A percentile compares a stretch with the other conserved stretches of the same genome.
Conservation (phyloP, 352 stramenopile species). For the Pythium apleroticum region DNA sequence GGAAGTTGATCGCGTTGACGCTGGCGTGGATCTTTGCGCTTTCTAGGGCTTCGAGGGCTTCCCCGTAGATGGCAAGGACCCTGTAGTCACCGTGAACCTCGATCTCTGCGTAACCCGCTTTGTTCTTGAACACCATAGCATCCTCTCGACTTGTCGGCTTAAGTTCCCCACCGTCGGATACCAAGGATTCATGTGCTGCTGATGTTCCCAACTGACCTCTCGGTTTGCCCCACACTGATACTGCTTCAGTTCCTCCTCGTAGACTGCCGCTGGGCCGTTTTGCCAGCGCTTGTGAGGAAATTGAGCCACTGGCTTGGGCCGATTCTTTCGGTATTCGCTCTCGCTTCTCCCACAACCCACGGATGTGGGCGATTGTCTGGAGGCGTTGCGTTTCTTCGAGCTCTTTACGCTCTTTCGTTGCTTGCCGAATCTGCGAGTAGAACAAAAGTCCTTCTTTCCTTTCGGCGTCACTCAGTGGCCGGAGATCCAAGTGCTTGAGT, state of each 20-base stretch:
- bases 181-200: neutral
- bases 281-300: neutral
- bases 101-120: constrained; percentile 65
- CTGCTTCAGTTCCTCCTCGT: neutral
- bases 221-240: neutral
- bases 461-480: constrained; percentile 74
- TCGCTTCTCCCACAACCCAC: constrained; percentile 43
- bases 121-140: constrained; percentile 45
- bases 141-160: constrained; percentile 53
- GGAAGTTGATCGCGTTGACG: constrained; percentile 69
- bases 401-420: constrained; percentile 49
- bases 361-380: constrained; percentile 49
- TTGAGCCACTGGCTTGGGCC: neutral
- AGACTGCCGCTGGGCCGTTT: neutral
- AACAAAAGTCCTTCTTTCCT: constrained; percentile 47
- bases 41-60: constrained; percentile 63
- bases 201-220: neutral
- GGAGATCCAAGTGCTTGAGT: constrained; percentile 86
- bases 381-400: constrained; percentile 43
- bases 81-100: constrained; percentile 71
- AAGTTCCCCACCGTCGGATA: constrained; percentile 33
- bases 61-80: constrained; percentile 65
- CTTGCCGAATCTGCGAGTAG: constrained; percentile 29
- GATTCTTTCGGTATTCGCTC: constrained; percentile 5
- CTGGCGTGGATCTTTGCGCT: constrained; percentile 47